Conservation (phyloP, 1,284 basidiomycete genomes). For the Cystobasidium pallidum region DNA sequence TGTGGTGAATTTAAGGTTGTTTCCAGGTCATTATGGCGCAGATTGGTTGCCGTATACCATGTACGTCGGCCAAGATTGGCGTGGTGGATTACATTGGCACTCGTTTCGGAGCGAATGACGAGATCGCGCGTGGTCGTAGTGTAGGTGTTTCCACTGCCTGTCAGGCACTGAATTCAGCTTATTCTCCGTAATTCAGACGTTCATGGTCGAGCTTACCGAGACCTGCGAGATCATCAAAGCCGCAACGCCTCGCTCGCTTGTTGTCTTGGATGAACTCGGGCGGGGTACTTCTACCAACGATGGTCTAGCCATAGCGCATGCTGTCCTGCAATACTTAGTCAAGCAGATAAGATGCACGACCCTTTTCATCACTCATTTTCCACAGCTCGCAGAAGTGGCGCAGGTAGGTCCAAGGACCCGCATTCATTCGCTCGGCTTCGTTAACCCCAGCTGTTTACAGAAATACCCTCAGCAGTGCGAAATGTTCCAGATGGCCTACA, state of each 20-base stretch:
- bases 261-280: slow-evolving; percentile 73
- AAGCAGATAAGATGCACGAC: slow-evolving; percentile 71
- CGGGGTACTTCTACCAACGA: slow-evolving; percentile 83
- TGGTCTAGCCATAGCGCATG: slow-evolving; percentile 80
- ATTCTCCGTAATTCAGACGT: slow-evolving; percentile 63
- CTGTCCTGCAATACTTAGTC: slow-evolving; percentile 78
- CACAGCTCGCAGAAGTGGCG: slow-evolving; percentile 55
- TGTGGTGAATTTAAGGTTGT: no score
- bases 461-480: slow-evolving; percentile 59
- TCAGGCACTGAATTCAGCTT: slow-evolving; percentile 82
- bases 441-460: no score
- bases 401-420: slow-evolving; percentile 42
- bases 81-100: slow-evolving; percentile 83
- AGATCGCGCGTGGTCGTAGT: slow-evolving; percentile 72
- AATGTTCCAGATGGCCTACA: slow-evolving; percentile 85
- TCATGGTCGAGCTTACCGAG: slow-evolving; percentile 78
- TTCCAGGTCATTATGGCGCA: slow-evolving; percentile 58
- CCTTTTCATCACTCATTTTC: slow-evolving; percentile 93
- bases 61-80: slow-evolving; percentile 69
- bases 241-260: slow-evolving; percentile 56
- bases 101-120: slow-evolving; percentile 73
- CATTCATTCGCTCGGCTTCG: no score
- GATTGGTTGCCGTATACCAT: slow-evolving; percentile 66
- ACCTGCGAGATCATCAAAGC: slow-evolving; percentile 79
- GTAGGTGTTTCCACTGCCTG: slow-evolving; percentile 55